phyloP scores from a whole-genome alignment of 805 yeast genomes.

The Kodamaea neixiangensis region DNA sequence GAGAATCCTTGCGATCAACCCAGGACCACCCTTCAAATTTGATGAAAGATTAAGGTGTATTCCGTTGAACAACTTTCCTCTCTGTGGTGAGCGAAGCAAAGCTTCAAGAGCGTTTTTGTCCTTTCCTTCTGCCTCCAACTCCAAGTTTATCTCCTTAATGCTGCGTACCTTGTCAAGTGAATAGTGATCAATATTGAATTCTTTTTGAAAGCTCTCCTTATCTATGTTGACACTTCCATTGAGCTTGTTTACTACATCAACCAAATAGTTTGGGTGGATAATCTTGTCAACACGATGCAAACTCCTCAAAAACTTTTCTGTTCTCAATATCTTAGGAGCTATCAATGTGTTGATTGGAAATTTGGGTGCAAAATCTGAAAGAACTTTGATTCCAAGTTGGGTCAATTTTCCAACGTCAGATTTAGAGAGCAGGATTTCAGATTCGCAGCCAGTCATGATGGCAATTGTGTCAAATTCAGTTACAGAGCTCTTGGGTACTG shows the following conservation, averaged over 20 bases:
- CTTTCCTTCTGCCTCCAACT: slow-evolving; percentile 23
- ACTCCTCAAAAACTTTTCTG: slow-evolving; percentile 81
- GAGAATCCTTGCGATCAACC: slow-evolving; percentile 56
- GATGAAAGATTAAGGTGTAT: slow-evolving; percentile 56
- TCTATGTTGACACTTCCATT: slow-evolving; percentile 1
- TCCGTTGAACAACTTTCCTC: slow-evolving; percentile 47
- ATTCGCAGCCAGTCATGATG: slow-evolving; percentile 68
- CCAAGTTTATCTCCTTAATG: slow-evolving; percentile 32
- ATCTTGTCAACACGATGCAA: slow-evolving; percentile 58
- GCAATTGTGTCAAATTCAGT: slow-evolving; percentile 46
- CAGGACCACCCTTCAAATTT: slow-evolving; percentile 60
- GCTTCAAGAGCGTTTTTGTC: slow-evolving; percentile 21
- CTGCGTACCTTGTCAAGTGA: slow-evolving; percentile 35
- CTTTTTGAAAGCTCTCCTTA: slow-evolving; percentile 17
- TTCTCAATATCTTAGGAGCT: slow-evolving; percentile 81
- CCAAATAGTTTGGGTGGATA: slow-evolving; percentile 56
- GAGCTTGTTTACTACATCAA: slow-evolving; percentile 39
- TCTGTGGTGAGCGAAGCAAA: slow-evolving; percentile 18
- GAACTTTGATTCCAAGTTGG: slow-evolving; percentile 59
- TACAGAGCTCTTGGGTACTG: neutral
- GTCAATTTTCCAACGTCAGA: slow-evolving; percentile 46
- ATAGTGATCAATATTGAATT: slow-evolving; percentile 31
- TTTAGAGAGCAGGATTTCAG: slow-evolving; percentile 36
- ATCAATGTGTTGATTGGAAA: slow-evolving; percentile 51
- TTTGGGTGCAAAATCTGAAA: slow-evolving; percentile 44